A percentile compares a stretch with the other conserved stretches of the same genome.
These are phyloP conservation scores for Paratinospora sagittata DNA, from an alignment of 164 flowering plant genomes.

Conservation along the genomic window DNA sequence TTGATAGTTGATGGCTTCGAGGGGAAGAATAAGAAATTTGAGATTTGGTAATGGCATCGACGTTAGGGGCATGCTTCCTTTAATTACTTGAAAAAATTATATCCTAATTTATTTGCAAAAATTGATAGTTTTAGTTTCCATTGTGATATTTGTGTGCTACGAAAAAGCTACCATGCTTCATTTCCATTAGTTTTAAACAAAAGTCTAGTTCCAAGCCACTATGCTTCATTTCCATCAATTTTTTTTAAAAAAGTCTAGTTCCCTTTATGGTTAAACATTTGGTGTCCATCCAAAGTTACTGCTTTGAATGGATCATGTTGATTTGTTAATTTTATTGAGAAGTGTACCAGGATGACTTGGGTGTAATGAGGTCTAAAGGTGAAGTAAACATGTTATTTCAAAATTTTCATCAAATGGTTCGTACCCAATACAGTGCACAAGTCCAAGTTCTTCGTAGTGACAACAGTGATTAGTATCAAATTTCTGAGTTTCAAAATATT, in stretches of 20 bases:
- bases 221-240: not conserved
- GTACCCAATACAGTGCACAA: no score
- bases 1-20: not conserved
- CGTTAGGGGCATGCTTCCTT: constrained; percentile 10
- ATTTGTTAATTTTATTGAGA: constrained; percentile 23
- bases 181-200: no score
- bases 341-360: constrained; percentile 23
- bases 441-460: no score
- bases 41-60: constrained; percentile 11
- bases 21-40: not conserved
- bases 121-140: not conserved
- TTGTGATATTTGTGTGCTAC: not conserved
- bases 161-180: constrained; percentile 1
- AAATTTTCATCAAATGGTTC: no score
- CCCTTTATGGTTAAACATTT: constrained; percentile 9
- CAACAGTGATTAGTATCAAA: no score
- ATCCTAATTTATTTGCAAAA: not conserved
- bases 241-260: not conserved
- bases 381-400: no score
- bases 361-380: no score
- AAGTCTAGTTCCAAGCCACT: no score
- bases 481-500: no score
- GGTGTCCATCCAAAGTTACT: not conserved
- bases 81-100: constrained; percentile 7
- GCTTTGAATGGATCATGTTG: constrained; percentile 17